These are phyloP conservation scores for Pseudogymnoascus sp. DNA, from an alignment of 2,329 filamentous ascomycete genomes.

Conservation along the genomic window DNA sequence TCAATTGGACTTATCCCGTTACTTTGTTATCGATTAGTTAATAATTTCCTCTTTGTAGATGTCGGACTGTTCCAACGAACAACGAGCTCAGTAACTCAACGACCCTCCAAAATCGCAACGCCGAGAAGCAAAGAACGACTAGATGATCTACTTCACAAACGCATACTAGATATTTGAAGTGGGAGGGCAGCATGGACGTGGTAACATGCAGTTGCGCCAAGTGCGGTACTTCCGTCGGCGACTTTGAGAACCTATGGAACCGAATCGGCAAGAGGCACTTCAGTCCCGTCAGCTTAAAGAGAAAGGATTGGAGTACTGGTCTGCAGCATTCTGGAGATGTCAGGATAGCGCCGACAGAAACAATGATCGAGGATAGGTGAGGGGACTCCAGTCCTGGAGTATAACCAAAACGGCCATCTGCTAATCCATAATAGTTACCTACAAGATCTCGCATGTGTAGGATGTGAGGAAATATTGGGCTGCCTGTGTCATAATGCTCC, in stretches of 20 bases:
- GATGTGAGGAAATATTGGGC: constrained; percentile 23
- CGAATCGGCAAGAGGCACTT: constrained; percentile 27
- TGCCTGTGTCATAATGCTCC: constrained; percentile 26
- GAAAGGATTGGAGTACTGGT: constrained; percentile 14
- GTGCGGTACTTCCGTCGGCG: constrained; percentile 23
- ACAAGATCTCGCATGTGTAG: constrained; percentile 25
- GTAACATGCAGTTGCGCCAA: constrained; percentile 24
- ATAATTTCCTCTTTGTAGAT: not conserved
- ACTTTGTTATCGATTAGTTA: not conserved
- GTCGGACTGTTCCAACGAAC: not conserved
- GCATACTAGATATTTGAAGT: not conserved
- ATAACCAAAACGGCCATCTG: not conserved
- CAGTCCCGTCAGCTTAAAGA: constrained; percentile 21
- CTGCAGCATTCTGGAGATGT: constrained; percentile 21
- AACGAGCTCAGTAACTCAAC: not conserved
- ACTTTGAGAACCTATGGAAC: constrained; percentile 27
- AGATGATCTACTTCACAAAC: not conserved
- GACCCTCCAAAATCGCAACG: not conserved
- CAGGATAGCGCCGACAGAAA: constrained; percentile 18
- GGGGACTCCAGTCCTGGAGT: not conserved
- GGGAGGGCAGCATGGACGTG: constrained; percentile 17
- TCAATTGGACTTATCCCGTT: not conserved
- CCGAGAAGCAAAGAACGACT: not conserved
- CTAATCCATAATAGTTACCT: constrained; percentile 20
- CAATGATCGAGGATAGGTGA: constrained; percentile 25